Evolutionary conservation across 805 yeast genomes (phyloP), one percentile per base, ranked within the genome.

Genomic region (Candida gorgasii): DNA sequence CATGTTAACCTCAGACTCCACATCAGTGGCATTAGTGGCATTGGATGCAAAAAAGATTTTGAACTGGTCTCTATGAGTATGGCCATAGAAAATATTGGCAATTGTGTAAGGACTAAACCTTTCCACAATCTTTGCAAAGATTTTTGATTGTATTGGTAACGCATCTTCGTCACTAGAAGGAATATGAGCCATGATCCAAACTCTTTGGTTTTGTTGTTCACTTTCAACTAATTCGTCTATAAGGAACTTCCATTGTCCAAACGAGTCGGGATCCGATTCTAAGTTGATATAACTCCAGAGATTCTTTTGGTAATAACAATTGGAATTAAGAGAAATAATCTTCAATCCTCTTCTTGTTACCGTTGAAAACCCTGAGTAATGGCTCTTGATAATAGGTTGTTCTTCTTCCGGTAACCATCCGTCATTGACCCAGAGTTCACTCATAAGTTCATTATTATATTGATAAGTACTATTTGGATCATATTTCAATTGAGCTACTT

Each of bases 121-220:
- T 53, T 79, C 81, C 16, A 84, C 70, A 30, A 83, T 77, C 47
- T 76, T 76, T 23, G 72, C 65, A 47, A 81, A 77, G 20, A 79
- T 63, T 42, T 74, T 69, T 17, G 86, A 74, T 40, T 78, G 83
- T 29, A 80, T 65, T 11, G 89, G 89, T 36, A 84, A 61, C n/a
- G 83, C 74, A 51, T 81, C 86, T 20, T 35, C 38, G 47, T 65
- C 72, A n/a, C 75, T 68, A 15, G 75, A 62, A 33, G 90, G 88
- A 41, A 84, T 78, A 57, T 84, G 89, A 14, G 85, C 79, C 51
- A 81, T 69, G 44, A 84, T 70, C 89, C 89, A 84, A n/a, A 80
- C 89, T 53, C 84, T 67, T 59, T 82, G 80, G 37, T 76, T 78
- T 6, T 65, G 65, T 24, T 51, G 43, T 59, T 84, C 89, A 48